Conservation (phyloP, 352 stramenopile species). For the Phytopythium cucurbitacearum region DNA sequence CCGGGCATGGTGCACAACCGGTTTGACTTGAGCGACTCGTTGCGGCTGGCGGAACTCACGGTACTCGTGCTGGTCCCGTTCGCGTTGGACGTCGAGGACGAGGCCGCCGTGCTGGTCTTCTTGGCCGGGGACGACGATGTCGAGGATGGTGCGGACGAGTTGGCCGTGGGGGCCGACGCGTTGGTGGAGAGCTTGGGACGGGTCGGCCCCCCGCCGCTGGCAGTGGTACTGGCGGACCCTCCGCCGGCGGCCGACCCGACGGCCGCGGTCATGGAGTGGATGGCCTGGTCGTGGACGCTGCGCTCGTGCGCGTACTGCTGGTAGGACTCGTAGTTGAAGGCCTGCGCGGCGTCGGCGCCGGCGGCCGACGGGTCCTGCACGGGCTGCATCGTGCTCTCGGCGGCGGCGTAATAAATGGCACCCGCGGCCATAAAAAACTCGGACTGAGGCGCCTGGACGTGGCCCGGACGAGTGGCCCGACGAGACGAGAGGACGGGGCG, state of each 20-base stretch:
- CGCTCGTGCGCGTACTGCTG: constrained; percentile 46
- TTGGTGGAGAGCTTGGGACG: constrained; percentile 15
- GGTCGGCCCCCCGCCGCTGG: constrained; percentile 3
- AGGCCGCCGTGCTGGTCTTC: neutral
- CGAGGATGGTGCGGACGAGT: constrained; percentile 3
- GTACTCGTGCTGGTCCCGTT: constrained; percentile 11
- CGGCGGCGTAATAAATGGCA: neutral
- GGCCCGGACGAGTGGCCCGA: no score
- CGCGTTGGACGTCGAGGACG: constrained; percentile 8
- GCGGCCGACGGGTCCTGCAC: constrained; percentile 3
- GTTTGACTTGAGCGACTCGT: constrained; percentile 73
- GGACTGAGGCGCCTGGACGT: no score
- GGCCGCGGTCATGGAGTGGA: constrained; percentile 20
- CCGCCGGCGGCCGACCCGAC: constrained; percentile 4
- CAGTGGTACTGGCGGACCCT: constrained; percentile 4
- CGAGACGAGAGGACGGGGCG: no score
- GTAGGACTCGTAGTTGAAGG: constrained; percentile 53
- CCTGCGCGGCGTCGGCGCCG: neutral
- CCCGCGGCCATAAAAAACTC: no score
- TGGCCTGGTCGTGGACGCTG: constrained; percentile 27
- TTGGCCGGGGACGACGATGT: constrained; percentile 2
- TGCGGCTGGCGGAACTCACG: constrained; percentile 14
- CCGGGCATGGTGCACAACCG: constrained; percentile 77
- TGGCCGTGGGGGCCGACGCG: constrained; percentile 1
- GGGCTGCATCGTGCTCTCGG: constrained; percentile 19